Evolutionary conservation across 2,329 filamentous ascomycete genomes (phyloP), one percentile per base, ranked within the genome.

Genomic region (Leptographium flavum): DNA sequence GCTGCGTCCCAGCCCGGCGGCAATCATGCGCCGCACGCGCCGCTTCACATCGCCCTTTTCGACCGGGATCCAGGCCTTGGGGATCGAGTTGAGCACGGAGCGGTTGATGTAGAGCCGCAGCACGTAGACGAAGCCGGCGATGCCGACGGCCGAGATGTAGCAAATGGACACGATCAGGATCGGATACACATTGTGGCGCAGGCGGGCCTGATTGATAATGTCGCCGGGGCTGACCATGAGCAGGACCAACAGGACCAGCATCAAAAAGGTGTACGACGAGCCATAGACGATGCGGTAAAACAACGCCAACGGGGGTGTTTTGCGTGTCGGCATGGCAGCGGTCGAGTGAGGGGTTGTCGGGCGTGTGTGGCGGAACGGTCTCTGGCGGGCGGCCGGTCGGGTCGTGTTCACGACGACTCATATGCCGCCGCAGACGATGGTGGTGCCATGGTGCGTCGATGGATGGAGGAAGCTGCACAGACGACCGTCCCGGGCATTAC

Each of bases 81-180:
- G 92, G 48, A 98, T 94, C 4, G 77, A 80, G 17, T 80, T 76
- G 9, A 96, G 71, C 9, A 84, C 79, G 39, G 74, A 83, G 50
- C 85, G 79, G 56, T 86, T 93, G 44, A 90, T 85, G 63, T 90
- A 95, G 19, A 95, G 74, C n/a, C 92, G 74, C 44, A 79, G 76
- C 45, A 80, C 74, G 60, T 94, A 95, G 55, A 95, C 76, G 55
- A 94, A 77, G 38, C 76, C 62, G 37, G 86, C 74, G 44, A 87
- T 64, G 39, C 84, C 50, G 39, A 82, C 68, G 14, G 86, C 87
- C 40, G 87, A 66, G 46, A 88, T 63, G 58, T 93, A 93, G 55
- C 75, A 74, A 48, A 83, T 79, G 45, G 76, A 75, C 53, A 95
- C 76, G 57, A 92, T 81, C 65, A 92, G 83, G 56, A 93, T 76